Conservation (phyloP, 495 filamentous ascomycete species). For the Xylaria acuta region DNA sequence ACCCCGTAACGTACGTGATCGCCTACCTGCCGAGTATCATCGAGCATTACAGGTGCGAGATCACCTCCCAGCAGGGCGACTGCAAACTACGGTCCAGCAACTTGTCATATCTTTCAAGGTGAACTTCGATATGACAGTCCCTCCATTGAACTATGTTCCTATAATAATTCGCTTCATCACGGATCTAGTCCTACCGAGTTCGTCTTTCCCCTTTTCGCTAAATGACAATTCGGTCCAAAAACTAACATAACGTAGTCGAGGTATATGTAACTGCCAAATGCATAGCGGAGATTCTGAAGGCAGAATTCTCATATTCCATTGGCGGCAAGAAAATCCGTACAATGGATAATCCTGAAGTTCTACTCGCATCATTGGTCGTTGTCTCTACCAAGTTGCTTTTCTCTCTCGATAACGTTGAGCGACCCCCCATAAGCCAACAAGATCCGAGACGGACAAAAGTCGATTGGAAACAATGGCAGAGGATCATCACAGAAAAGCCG, state of each 20-base stretch:
- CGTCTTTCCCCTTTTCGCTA: conserved; percentile 29
- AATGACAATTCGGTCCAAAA: neutral
- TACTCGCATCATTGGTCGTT: conserved; percentile 73
- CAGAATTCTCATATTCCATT: conserved; percentile 63
- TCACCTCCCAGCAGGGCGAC: conserved; percentile 55
- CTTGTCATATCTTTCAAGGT: conserved; percentile 66
- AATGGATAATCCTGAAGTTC: conserved; percentile 70
- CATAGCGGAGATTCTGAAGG: conserved; percentile 62
- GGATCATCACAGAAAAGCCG: conserved; percentile 52
- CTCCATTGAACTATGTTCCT: conserved; percentile 70
- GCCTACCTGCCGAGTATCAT: conserved; percentile 66
- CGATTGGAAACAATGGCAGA: conserved; percentile 76
- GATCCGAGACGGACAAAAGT: conserved; percentile 69
- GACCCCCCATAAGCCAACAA: conserved; percentile 58
- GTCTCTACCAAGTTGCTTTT: conserved; percentile 79
- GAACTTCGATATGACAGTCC: conserved; percentile 74
- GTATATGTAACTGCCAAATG: conserved; percentile 67
- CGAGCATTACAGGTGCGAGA: conserved; percentile 60
- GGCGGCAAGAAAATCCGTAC: conserved; percentile 37
- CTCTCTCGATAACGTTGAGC: conserved; percentile 70
- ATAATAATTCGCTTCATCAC: conserved; percentile 73
- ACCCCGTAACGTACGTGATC: conserved; percentile 70
- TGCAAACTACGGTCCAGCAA: conserved; percentile 69
- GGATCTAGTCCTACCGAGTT: conserved; percentile 80
- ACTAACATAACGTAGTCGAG: conserved; percentile 60